Evolutionary conservation across 495 filamentous ascomycete species (phyloP), one percentile per base, ranked within the genome.

Genomic region (Staphylotrichum tortipilum): DNA sequence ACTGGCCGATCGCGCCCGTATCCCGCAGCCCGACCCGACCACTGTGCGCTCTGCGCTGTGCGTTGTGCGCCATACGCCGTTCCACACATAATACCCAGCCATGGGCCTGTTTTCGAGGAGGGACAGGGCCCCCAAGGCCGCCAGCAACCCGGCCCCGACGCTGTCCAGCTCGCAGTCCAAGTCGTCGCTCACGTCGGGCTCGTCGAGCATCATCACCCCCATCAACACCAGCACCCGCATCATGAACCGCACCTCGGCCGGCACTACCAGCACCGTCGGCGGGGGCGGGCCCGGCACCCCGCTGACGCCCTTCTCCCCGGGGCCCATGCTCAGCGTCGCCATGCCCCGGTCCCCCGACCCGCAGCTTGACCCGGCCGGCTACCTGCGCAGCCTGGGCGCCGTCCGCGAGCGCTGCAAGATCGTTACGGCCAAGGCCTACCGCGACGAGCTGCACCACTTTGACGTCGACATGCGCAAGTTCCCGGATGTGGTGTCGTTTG

Each of bases 401-500:
- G 89, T 98, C 9, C 78, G 94, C 26, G 86, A 95, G 58, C 74
- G 90, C 48, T 83, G 77, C 59, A 77, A 68, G 51, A 64, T 89
- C 47, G 75, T 97, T 30, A 74, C 85, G 44, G 74, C 84, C 48
- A 88, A 85, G 66, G 92, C 92, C 3, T 79, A 84, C 64, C 70
- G 70, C 44, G 88, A 96, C 54, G 71, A 85, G 50, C 76, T 98
- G 47, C 78, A 77, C 50, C 92, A 97, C 68, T 98, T 98, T 63
- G 83, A 85, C 48, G 91, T 97, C 10, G 90, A 98, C 61, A 80
- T 90, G 77, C 67, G 66, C 68, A 94, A 94, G 65, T 95, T 96
- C 61, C 65, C 76, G 28, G 88, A 90, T 49, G 91, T 91, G 1
- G 89, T 89, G 3, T 80, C 77, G n/a, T 98, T 95, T 63, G 84